Evolutionary conservation across 257 asterid genomes (phyloP).

Genomic region (Verbascum thapsus): DNA sequence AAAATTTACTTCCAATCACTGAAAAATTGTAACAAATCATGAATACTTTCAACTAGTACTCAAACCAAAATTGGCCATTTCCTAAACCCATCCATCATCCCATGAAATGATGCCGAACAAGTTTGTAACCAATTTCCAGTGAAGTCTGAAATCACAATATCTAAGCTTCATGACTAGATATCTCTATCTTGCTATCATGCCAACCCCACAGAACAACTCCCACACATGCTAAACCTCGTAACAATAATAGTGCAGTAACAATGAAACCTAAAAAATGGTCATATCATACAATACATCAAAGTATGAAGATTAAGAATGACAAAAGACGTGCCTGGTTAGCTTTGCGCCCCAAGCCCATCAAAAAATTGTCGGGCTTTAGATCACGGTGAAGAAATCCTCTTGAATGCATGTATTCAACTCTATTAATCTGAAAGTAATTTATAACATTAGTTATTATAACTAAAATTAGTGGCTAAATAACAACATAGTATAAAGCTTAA

Average conservation of each 20-base stretch:
- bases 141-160: no score
- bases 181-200: not conserved
- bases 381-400: constrained; percentile 98
- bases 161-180: no score
- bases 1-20: constrained; percentile 5
- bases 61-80: constrained; percentile 8
- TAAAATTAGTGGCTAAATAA: not conserved
- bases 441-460: constrained; percentile 13
- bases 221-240: no score
- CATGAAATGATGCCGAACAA: not conserved
- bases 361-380: constrained; percentile 90
- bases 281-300: constrained; percentile 17
- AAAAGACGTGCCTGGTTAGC: constrained; percentile 77
- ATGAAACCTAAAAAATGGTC: not conserved
- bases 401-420: constrained; percentile 94
- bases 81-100: not conserved
- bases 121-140: constrained; percentile 14
- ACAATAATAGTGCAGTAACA: not conserved
- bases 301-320: constrained; percentile 28
- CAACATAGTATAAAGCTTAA: not conserved
- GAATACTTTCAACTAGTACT: not conserved
- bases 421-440: constrained; percentile 60
- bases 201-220: not conserved
- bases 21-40: not conserved
- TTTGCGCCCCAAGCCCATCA: constrained; percentile 98